Conservation (phyloP, 306 rosid genomes). For the Cicer judaicum region DNA sequence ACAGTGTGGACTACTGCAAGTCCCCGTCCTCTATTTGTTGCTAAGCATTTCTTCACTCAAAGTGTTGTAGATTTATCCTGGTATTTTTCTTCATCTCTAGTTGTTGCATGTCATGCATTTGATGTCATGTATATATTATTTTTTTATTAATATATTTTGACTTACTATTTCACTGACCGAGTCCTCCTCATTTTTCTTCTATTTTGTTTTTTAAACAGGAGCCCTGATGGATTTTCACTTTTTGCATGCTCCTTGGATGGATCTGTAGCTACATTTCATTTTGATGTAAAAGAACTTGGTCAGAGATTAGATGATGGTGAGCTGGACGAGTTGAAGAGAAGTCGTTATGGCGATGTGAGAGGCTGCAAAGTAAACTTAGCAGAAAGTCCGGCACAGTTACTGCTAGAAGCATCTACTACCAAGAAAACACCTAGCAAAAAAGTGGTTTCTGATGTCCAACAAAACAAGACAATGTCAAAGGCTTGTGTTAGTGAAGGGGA, state of each 20-base stretch:
- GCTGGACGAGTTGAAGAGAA: constrained; percentile 87
- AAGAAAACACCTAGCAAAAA: constrained; percentile 75
- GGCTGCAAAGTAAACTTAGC: constrained; percentile 87
- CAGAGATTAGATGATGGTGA: constrained; percentile 77
- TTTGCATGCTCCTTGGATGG: constrained; percentile 99
- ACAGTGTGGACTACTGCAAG: constrained; percentile 99
- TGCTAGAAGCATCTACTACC: constrained; percentile 90
- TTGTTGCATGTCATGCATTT: constrained; percentile 11
- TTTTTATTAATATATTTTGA: constrained; percentile 18
- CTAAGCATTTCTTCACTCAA: constrained; percentile 96
- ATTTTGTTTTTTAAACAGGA: constrained; percentile 69
- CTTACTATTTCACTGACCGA: constrained; percentile 20
- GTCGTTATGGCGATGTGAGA: constrained; percentile 91
- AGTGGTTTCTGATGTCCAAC: constrained; percentile 65
- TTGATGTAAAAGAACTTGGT: constrained; percentile 92
- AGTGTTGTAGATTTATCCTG: constrained; percentile 99
- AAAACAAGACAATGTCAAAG: constrained; percentile 59
- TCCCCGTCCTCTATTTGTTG: constrained; percentile 97
- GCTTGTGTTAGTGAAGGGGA: constrained; percentile 53
- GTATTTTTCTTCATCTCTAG: constrained; percentile 52
- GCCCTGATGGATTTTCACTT: constrained; percentile 96
- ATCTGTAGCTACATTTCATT: constrained; percentile 86
- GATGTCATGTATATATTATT: neutral
- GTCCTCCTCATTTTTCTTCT: constrained; percentile 9
- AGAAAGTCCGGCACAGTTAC: constrained; percentile 93